Percentiles rank a stretch among this genome's conserved stretches.
These are phyloP conservation scores for Acacia confusa DNA, from an alignment of 306 rosid species.

Conservation along the genomic window DNA sequence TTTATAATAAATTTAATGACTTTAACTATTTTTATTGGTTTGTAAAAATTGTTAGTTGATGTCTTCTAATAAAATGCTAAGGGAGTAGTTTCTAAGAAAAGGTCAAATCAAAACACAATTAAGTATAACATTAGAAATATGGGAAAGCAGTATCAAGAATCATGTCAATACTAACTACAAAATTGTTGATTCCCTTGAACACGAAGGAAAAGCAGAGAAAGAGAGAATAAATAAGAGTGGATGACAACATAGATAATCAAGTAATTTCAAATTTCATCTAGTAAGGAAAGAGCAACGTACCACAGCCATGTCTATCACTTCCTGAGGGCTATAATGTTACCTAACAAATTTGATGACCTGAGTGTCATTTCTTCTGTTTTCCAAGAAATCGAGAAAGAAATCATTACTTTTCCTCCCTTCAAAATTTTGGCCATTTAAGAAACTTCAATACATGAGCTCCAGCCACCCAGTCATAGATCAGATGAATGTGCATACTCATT, in stretches of 20 bases:
- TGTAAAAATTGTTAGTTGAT: no score
- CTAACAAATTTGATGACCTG: constrained; percentile 26
- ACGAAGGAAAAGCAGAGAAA: background rate
- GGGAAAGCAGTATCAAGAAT: background rate
- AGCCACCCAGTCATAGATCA: background rate
- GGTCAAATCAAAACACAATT: background rate
- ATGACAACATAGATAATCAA: background rate
- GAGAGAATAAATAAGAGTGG: background rate
- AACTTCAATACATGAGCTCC: no score
- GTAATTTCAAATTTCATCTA: background rate
- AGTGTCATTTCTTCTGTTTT: background rate
- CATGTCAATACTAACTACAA: constrained; percentile 1
- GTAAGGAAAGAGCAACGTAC: background rate
- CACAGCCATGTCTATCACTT: constrained; percentile 19
- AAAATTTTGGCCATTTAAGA: background rate
- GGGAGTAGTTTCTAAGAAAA: background rate
- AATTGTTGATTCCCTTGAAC: background rate
- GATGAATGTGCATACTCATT: background rate
- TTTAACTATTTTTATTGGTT: no score
- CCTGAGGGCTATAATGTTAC: background rate
- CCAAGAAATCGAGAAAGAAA: background rate
- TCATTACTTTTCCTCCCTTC: background rate
- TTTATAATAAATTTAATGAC: no score
- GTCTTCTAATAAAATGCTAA: no score
- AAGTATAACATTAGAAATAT: background rate